phyloP scores from a whole-genome alignment of 805 yeast genomes.

The Candida berthetii region DNA sequence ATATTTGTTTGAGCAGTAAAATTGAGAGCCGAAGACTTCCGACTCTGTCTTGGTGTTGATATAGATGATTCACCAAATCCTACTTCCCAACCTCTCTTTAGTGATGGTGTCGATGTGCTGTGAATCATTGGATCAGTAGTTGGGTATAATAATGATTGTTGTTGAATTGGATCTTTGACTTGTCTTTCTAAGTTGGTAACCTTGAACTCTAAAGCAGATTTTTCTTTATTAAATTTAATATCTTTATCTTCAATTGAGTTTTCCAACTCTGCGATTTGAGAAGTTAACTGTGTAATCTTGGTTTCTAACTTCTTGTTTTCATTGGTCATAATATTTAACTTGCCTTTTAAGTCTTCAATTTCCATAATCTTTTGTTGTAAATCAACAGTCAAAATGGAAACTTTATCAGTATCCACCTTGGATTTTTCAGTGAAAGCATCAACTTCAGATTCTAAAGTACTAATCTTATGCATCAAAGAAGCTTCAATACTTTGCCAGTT shows the following conservation, averaged over 20 bases:
- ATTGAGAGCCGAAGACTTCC: slow-evolving; percentile 13
- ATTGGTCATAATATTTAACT: slow-evolving; percentile 21
- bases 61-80: slow-evolving; percentile 42
- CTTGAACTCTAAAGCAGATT: slow-evolving; percentile 11
- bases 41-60: slow-evolving; percentile 31
- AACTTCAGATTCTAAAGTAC: slow-evolving; percentile 37
- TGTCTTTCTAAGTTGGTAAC: slow-evolving; percentile 12
- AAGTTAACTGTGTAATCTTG: slow-evolving; percentile 14
- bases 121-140: slow-evolving; percentile 1
- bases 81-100: slow-evolving; percentile 25
- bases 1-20: not conserved
- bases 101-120: slow-evolving; percentile 13
- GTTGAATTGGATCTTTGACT: slow-evolving; percentile 8
- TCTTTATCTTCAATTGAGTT: slow-evolving; percentile 13
- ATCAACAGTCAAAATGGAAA: slow-evolving; percentile 25
- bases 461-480: slow-evolving; percentile 43
- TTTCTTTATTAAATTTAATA: slow-evolving; percentile 10
- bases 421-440: slow-evolving; percentile 28
- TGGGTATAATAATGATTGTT: slow-evolving; percentile 7
- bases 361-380: slow-evolving; percentile 22
- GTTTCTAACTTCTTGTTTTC: slow-evolving; percentile 20
- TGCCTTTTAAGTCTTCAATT: slow-evolving; percentile 14
- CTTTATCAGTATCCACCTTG: slow-evolving; percentile 6
- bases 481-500: slow-evolving; percentile 83
- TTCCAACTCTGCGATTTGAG: slow-evolving; percentile 19